Conservation (phyloP, 2,329 filamentous ascomycete genomes). For the Cladorrhinum sp. region DNA sequence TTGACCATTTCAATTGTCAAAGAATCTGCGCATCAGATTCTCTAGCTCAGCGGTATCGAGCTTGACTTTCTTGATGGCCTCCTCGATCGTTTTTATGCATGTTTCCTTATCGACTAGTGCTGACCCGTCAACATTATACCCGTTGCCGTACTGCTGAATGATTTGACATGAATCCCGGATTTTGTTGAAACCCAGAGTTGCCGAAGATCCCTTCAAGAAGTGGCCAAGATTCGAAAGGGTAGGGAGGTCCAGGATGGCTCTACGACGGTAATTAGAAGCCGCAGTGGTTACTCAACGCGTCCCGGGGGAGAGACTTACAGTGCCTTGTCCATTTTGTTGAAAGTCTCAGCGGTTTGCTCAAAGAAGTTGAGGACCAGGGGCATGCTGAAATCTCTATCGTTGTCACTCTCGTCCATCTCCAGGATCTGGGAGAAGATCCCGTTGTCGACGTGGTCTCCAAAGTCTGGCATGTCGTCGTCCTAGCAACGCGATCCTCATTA, state of each 20-base stretch:
- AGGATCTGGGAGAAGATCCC: slow-evolving; percentile 90
- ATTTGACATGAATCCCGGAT: slow-evolving; percentile 93
- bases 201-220: slow-evolving; percentile 95
- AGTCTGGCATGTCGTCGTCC: slow-evolving; percentile 53
- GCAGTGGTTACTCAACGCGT: slow-evolving; percentile 6
- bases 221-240: slow-evolving; percentile 82
- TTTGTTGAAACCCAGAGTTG: slow-evolving; percentile 85
- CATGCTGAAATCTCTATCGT: slow-evolving; percentile 80
- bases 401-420: slow-evolving; percentile 93
- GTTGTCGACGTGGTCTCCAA: slow-evolving; percentile 74
- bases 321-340: slow-evolving; percentile 74
- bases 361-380: slow-evolving; percentile 92
- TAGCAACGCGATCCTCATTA: slow-evolving; percentile 13
- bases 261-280: slow-evolving; percentile 37
- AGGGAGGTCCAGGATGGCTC: slow-evolving; percentile 64
- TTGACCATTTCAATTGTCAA: slow-evolving; percentile 31
- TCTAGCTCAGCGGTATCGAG: slow-evolving; percentile 73
- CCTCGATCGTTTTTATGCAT: slow-evolving; percentile 67
- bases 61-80: slow-evolving; percentile 69
- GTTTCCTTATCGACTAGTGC: slow-evolving; percentile 63
- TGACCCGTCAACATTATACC: slow-evolving; percentile 73
- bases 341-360: slow-evolving; percentile 83
- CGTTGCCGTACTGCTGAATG: slow-evolving; percentile 88
- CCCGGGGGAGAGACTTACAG: slow-evolving; percentile 61
- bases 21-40: slow-evolving; percentile 68